Evolutionary conservation across 208 protist genomes (phyloP), one percentile per base, ranked within the genome.

Genomic region (Strigomonas culicis): DNA sequence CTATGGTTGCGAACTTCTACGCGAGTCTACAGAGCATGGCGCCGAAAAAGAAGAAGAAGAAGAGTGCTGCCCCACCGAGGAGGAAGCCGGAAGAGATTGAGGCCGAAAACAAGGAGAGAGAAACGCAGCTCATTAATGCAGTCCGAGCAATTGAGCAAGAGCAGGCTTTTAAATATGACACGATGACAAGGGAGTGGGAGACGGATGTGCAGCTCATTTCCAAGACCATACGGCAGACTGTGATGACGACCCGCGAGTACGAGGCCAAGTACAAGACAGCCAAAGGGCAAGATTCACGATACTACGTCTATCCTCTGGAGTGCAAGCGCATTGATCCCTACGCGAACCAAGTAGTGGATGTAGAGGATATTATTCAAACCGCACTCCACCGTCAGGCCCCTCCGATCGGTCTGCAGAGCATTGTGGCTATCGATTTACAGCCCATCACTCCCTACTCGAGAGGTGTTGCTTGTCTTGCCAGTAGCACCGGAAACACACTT

Each of bases 401-500:
- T 1, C 71, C 82, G 44, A 44, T 83, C 4, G 89, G 89, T 17
- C 52, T 92, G 32, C 89, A 95, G 67, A 75, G 82, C 44, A 63
- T 95, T 55, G 72, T 95, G 13, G 89, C 89, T 2, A 63, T 95
- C 24, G 90, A 96, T 55, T 66, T 96, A 34, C 73, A 88, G 39
- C 90, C 90, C 24, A 60, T 92, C 49, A 88, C 82, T 19, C 77
- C 84, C 24, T 82, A 80, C 70, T 66, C 77, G 25, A 74, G 71
- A 52, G 90, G 90, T 8, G 66, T 83, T 41, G 79, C 85, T 3
- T 89, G 75, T 56, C 59, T 96, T 17, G 86, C 86, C 7, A 91
- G 90, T 67, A 93, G 86, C 74, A 92, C 83, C 11, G 84, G 87
- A 22, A 79, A 93, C 74, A 88, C 77, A 19, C 72, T 96, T 22